phyloP scores from a whole-genome alignment of 2,329 filamentous ascomycete genomes.

The Elsinoe batatas region DNA sequence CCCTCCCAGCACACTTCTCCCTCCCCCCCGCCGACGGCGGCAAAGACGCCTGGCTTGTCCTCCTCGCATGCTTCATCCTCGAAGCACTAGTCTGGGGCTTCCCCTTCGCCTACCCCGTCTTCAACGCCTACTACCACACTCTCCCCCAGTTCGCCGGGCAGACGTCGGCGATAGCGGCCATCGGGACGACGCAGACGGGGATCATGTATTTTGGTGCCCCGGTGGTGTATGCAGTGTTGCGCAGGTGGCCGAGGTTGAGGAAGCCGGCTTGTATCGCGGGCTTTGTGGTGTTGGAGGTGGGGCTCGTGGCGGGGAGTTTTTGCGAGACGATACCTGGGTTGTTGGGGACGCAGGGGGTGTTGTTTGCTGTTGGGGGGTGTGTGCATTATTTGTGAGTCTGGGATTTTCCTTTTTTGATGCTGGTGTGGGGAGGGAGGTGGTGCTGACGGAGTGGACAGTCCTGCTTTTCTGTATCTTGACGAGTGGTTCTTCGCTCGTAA shows the following conservation, averaged over 20 bases:
- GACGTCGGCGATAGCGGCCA: constrained; percentile 31
- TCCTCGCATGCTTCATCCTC: constrained; percentile 34
- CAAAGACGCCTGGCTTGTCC: constrained; percentile 36
- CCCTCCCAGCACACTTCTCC: neutral
- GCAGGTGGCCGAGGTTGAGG: constrained; percentile 29
- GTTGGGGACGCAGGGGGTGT: constrained; percentile 32
- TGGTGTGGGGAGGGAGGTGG: no score
- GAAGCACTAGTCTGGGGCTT: constrained; percentile 23
- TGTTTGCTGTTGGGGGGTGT: constrained; percentile 36
- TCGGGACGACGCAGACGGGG: constrained; percentile 35
- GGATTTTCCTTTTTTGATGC: no score
- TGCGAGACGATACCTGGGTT: constrained; percentile 28
- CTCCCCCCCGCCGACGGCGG: constrained; percentile 27
- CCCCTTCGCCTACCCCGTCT: constrained; percentile 21
- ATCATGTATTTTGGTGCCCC: constrained; percentile 40
- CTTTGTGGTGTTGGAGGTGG: constrained; percentile 27
- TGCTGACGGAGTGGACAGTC: constrained; percentile 14
- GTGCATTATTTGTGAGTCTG: constrained; percentile 5
- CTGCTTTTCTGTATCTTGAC: constrained; percentile 39
- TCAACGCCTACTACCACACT: constrained; percentile 21
- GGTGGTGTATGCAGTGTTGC: constrained; percentile 31
- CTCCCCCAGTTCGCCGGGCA: constrained; percentile 18
- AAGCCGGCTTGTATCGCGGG: constrained; percentile 29
- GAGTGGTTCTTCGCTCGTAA: constrained; percentile 42
- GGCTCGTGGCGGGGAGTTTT: constrained; percentile 30